phyloP scores from a whole-genome alignment of 1,284 basidiomycete genomes.

The Phlebopus sp. region DNA sequence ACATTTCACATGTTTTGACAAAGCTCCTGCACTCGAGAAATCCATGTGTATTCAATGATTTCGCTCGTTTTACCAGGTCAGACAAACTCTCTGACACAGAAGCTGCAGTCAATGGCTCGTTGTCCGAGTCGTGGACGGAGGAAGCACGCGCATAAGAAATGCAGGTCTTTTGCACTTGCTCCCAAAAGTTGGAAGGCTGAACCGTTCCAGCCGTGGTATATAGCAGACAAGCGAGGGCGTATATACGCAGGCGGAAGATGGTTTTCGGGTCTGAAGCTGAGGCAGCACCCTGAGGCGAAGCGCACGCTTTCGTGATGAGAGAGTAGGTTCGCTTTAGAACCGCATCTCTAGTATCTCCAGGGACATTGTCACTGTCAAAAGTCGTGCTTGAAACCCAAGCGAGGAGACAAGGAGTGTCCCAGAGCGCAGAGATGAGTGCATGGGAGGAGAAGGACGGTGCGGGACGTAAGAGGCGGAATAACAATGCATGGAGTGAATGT shows the following conservation, averaged over 20 bases:
- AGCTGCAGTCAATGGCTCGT: conserved; percentile 24
- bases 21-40: conserved; percentile 54
- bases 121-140: conserved; percentile 14
- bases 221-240: conserved; percentile 46
- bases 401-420: conserved; percentile 42
- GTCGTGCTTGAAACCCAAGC: conserved; percentile 49
- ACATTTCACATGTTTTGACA: conserved; percentile 62
- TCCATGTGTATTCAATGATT: conserved; percentile 22
- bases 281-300: conserved; percentile 21
- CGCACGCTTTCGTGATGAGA: conserved; percentile 45
- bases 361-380: conserved; percentile 30
- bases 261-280: conserved; percentile 16
- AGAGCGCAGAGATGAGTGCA: conserved; percentile 37
- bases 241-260: conserved; percentile 47
- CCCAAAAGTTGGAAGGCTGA: conserved; percentile 56
- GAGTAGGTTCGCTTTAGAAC: conserved; percentile 59
- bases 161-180: conserved; percentile 57
- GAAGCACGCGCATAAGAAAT: conserved; percentile 36
- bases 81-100: conserved; percentile 42
- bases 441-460: conserved; percentile 18
- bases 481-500: conserved; percentile 45
- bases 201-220: conserved; percentile 43
- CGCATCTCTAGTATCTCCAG: conserved; percentile 53
- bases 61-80: conserved; percentile 41
- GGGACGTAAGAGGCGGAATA: conserved; percentile 26